phyloP scores from a whole-genome alignment of 371 early-diverging fungal species.

The Funneliformis caledonium region DNA sequence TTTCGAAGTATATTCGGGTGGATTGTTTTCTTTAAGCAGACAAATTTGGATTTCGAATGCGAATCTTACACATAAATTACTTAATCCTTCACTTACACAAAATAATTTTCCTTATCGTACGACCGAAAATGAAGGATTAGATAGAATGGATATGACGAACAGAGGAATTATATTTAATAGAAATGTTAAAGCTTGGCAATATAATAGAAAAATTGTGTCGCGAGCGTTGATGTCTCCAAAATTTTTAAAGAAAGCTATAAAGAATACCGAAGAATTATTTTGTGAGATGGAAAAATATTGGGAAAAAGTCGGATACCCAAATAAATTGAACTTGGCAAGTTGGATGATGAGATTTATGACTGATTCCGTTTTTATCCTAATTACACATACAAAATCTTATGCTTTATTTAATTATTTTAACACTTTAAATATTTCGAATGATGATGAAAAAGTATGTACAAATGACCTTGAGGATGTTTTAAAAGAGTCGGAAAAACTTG shows the following conservation, averaged over 20 bases:
- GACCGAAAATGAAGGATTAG: constrained; percentile 1
- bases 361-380: constrained; percentile 1
- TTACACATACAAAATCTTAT: background rate
- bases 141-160: background rate
- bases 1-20: constrained; percentile 29
- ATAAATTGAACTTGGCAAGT: background rate
- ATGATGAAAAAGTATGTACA: background rate
- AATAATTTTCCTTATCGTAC: background rate
- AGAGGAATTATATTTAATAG: constrained; percentile 27
- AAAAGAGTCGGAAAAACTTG: constrained; percentile 7
- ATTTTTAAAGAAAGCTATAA: constrained; percentile 4
- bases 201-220: constrained; percentile 20
- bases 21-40: background rate
- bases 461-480: background rate
- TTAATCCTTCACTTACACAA: background rate
- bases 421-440: background rate
- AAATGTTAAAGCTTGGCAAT: constrained; percentile 3
- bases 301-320: background rate
- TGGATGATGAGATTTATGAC: background rate
- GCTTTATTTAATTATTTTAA: constrained; percentile 13
- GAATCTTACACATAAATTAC: constrained; percentile 14
- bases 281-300: constrained; percentile 22
- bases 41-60: constrained; percentile 5
- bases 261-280: constrained; percentile 5
- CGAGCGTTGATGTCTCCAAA: constrained; percentile 1